Evolutionary conservation across 371 early-diverging fungal species (phyloP), one percentile per base, ranked within the genome.

Genomic region (Mortierella sp.): DNA sequence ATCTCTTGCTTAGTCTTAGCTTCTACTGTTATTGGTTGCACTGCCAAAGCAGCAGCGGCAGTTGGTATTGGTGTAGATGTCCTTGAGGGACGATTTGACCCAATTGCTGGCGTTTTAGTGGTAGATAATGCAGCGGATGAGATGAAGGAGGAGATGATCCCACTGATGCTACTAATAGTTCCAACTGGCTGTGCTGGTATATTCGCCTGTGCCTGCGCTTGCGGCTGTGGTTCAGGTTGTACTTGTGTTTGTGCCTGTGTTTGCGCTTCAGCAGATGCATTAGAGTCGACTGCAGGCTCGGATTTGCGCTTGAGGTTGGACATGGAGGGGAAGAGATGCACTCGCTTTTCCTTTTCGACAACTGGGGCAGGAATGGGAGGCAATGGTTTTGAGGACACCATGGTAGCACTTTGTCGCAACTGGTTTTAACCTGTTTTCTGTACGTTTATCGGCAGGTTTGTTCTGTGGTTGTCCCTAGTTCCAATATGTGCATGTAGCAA

Each of bases 301-400:
- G 65, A 64, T 45, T 31, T 71, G 32, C 68, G 64, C 34, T 68
- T 72, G 69, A 58, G 78, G 40, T 51, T 61, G 29, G 62, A 42
- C 31, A 64, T 61, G 13, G 78, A 57, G 12, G 73, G 45, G 57
- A 71, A 71, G 64, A 66, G 71, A 55, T 67, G 68, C 26, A 61
- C 28, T 26, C 75, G 68, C 23, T 60, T 45, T 35, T 69, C 57
- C 51, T 70, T 76, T 32, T 76, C 76, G n/a, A 61, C 61, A 15
- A 49, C 23, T 3, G 64, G 43, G 2, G 68, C 40, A 9, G 79
- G 79, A 53, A 78, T 78, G 54, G 79, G 79, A 2, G 79, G 79
- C 43, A 78, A 62, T 42, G 79, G 79, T 53, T 78, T 78, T 40
- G 74, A 66, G 31, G 79, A 60, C 23, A 66, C 59, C 74, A 78